Base-by-base conservation (phyloP, 768 basidiomycete genomes). In the Termitomyces sp. region DNA sequence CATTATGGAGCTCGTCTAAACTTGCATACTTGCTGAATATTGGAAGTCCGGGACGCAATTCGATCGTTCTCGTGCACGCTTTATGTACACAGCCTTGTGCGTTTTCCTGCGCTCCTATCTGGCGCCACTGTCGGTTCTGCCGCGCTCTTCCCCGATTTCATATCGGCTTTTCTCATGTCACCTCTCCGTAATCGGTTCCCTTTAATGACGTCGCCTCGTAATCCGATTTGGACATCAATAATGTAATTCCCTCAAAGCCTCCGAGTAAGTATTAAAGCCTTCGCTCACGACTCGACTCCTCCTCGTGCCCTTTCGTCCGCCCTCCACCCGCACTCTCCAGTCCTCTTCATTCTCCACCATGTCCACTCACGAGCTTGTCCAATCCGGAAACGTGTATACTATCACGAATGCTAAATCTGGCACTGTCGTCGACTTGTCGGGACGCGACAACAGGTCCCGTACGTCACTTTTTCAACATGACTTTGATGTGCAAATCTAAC, bases 381-480 rank as follows among this genome's bases (percentile, higher is more conserved):
- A 73, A 55, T 68, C 72, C 29, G 78, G 80, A 20, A 55, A 37
- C 16, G 72, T 64, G 0, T 85, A 81, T 70, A 72, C 62, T 34
- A 73, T 86, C 62, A 71, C 66, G 41, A 87, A 86, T 68, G 74
- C 69, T 63, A 77, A 82, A 68, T 72, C 76, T 8, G 76, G 75
- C 3, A 85, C 79, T 5, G 80, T 75, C 28, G 60, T 84, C 26
- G 83, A 86, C 63, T 73, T 86, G 56, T 85, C 84, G 18, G 82
- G 77, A 3, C 71, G 57, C 8, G 83, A 85, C 64, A 75, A 80
- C 57, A 65, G 47, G 8, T 74, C 80, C 49, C 74, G 81, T 81
- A 57, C 28, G 79, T 70, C 5, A 36, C 54, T 29, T 22, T 46
- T 18, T 42, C 10, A 36, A n/a, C n/a, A 10, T 44, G 3, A 20